phyloP scores from a whole-genome alignment of 2,329 filamentous ascomycete species.

The Onygenales sp. region DNA sequence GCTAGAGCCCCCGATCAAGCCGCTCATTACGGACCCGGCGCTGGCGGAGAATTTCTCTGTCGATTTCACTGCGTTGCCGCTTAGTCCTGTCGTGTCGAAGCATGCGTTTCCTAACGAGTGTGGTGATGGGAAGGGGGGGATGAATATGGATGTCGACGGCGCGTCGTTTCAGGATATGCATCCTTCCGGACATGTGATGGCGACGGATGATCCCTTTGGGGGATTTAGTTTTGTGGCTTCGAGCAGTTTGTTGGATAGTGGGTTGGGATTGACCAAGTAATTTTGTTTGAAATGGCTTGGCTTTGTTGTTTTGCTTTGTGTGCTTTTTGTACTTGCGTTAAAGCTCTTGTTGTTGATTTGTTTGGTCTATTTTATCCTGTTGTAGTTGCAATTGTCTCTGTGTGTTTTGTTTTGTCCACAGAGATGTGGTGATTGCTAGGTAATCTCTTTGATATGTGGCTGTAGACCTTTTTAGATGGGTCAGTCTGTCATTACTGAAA shows the following conservation, averaged over 20 bases:
- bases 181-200: background rate
- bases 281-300: background rate
- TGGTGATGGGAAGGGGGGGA: conserved; percentile 6
- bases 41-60: conserved; percentile 89
- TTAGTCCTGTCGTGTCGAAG: conserved; percentile 59
- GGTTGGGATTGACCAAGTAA: conserved; percentile 15
- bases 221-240: conserved; percentile 42
- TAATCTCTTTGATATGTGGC: too few relatives aligned
- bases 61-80: conserved; percentile 80
- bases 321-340: background rate
- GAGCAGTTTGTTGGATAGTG: conserved; percentile 36
- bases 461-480: too few relatives aligned
- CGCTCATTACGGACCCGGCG: conserved; percentile 89
- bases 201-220: conserved; percentile 31
- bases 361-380: background rate
- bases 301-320: background rate
- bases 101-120: conserved; percentile 19
- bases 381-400: background rate
- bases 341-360: background rate
- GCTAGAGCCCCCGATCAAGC: conserved; percentile 78
- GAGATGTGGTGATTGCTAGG: too few relatives aligned
- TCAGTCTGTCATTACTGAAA: too few relatives aligned
- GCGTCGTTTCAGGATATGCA: background rate
- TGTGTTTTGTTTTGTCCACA: background rate
- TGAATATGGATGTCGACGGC: background rate